These are phyloP conservation scores for Syzygium syzygioides DNA, from an alignment of 441 rosid genomes.

Conservation along the genomic window DNA sequence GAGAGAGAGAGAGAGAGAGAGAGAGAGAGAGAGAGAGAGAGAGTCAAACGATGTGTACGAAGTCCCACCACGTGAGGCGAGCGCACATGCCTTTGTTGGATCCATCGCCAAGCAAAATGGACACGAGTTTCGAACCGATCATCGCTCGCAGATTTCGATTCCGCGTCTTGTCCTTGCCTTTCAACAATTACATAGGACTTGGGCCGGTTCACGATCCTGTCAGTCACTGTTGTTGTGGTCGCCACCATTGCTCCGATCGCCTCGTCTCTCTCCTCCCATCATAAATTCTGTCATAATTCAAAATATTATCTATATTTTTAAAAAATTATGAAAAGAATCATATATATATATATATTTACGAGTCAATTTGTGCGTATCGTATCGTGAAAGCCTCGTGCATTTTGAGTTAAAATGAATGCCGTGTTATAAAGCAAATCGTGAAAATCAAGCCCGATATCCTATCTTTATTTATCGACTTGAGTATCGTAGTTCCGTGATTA, in stretches of 20 bases:
- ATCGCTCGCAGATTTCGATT: not conserved
- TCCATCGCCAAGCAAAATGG: not conserved
- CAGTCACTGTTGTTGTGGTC: not conserved
- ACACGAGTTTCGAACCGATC: not conserved
- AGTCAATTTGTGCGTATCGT: accelerated
- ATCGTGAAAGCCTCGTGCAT: not conserved
- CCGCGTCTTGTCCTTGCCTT: not conserved
- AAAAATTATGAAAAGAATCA: not conserved
- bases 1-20: too few species aligned
- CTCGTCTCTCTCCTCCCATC: not conserved
- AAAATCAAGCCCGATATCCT: not conserved
- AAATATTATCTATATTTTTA: too few species aligned
- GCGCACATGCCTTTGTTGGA: not conserved
- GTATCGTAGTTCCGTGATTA: not conserved
- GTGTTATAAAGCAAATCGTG: accelerated
- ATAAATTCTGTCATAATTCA: not conserved
- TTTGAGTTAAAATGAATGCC: not conserved
- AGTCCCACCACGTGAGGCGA: not conserved
- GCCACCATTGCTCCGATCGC: not conserved
- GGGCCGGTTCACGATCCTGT: not conserved
- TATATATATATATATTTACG: too few species aligned
- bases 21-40: not conserved
- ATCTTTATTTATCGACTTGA: not conserved
- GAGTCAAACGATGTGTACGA: not conserved
- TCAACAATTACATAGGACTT: not conserved